These are phyloP conservation scores for Cladophialophora yegresii DNA, from an alignment of 2,329 filamentous ascomycete genomes.

Conservation along the genomic window DNA sequence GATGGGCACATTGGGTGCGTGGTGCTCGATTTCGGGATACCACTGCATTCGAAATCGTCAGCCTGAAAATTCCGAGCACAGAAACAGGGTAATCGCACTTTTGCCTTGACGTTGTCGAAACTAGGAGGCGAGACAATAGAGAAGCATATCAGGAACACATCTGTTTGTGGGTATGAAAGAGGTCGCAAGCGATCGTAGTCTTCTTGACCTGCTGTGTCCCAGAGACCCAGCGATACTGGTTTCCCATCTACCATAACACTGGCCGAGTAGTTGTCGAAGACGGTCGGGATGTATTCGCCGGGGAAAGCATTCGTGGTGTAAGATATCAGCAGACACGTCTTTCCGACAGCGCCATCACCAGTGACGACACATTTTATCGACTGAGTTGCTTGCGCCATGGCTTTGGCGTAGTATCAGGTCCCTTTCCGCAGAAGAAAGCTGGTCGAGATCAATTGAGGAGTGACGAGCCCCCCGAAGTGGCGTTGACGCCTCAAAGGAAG, in stretches of 20 bases:
- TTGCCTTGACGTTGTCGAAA: constrained; percentile 98
- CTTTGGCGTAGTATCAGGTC: not conserved
- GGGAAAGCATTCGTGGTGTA: constrained; percentile 99
- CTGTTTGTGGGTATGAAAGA: constrained; percentile 95
- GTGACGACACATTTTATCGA: constrained; percentile 85
- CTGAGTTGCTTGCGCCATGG: constrained; percentile 34
- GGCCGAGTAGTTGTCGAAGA: constrained; percentile 98
- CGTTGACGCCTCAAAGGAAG: not conserved
- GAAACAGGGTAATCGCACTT: constrained; percentile 59
- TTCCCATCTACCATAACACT: constrained; percentile 99
- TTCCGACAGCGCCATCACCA: constrained; percentile 98
- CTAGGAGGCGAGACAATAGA: constrained; percentile 97
- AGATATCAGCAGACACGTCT: constrained; percentile 99
- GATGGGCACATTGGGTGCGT: constrained; percentile 92
- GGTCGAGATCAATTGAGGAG: not conserved
- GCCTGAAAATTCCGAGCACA: not conserved
- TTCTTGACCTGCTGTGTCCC: constrained; percentile 98
- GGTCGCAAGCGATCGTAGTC: constrained; percentile 95
- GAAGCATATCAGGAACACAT: constrained; percentile 98
- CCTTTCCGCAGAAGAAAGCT: not conserved
- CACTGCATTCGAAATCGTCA: constrained; percentile 60
- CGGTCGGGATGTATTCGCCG: constrained; percentile 99
- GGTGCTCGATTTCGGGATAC: constrained; percentile 96
- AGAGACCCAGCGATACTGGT: constrained; percentile 92
- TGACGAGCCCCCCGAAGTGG: not conserved